Base-by-base conservation (phyloP, 345 rosid genomes). In the Cardamine resedifolia region DNA sequence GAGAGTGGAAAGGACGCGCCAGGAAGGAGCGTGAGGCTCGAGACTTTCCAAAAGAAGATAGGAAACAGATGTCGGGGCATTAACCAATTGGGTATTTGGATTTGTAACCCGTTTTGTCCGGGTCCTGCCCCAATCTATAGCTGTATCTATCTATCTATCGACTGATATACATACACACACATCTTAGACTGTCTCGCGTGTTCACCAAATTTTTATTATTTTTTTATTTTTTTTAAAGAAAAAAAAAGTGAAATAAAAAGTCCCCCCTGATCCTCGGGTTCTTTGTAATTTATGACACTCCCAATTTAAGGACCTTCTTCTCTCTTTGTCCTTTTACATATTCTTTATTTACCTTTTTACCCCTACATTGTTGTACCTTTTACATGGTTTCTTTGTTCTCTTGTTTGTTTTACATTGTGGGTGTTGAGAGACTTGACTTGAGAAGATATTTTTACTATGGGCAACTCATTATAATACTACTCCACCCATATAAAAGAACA, bases 191-290 rank as follows among this genome's bases (percentile, higher is more conserved):
- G 34, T 74, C 71, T 74, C 72, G 78, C 78, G 78, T 74, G 67
- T 74, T 66, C 64, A 74, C 62, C 19, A 30, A 11, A n/a, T n/a
- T n/a, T n/a, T n/a, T n/a, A n/a, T n/a, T n/a, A n/a, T n/a, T n/a
- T n/a, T n/a, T n/a, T n/a, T n/a, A n/a, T n/a, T n/a, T n/a, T n/a
- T n/a, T n/a, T n/a, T n/a, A 1, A 39, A 30, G 4, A 3, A 27
- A 39, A 15, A 18, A 9, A 14, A 14, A 3, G 10, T 9, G 12
- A 10, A 30, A 43, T 1, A 30, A 30, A 30, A 61, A 68, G 79
- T 61, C 79, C 43, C 74, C 79, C 79, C 64, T 75, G 73, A 75
- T 75, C 74, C 74, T 75, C 79, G 79, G 79, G 79, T 75, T 75
- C 70, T 75, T 75, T 75, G 79, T 75, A 68, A 68, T 75, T 75